Evolutionary conservation across 495 filamentous ascomycete species (phyloP), one percentile per base, ranked within the genome.

Genomic region (Neurospora sp.): DNA sequence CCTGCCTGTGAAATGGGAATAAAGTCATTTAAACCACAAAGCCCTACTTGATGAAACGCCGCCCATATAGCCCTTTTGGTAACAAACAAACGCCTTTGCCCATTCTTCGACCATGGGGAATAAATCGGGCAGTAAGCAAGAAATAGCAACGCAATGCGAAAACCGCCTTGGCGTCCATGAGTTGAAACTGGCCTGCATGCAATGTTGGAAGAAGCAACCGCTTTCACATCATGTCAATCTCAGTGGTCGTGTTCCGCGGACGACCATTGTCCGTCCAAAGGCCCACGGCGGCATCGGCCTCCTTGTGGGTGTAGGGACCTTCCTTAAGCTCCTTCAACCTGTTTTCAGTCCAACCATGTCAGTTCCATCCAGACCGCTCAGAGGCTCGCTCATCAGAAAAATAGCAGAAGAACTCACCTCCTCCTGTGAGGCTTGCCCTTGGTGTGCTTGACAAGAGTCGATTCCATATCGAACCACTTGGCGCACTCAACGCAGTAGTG

Each of bases 401-500:
- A 44, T 5, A 20, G 16, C 16, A 4, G 20, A 72, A 72, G 11
- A 41, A 84, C 86, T 75, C 78, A 97, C 95, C 92, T 91, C 85
- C 93, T 87, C 87, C 94, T 97, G 82, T 99, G 95, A 46, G 90
- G 91, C 84, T 97, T 99, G 73, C 95, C 94, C 83, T 92, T 93
- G 41, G 83, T 85, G 81, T 99, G 96, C 38, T 87, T 83, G 38
- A 89, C 86, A 74, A 97, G 84, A 77, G 91, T 96, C 77, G 89
- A 82, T 70, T 96, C 93, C 72, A 90, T 91, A 83, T 98, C 96
- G 81, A 95, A 98, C 91, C 92, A 98, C 84, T 97, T 98, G 46
- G 94, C 90, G 79, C 95, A 99, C 83, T 97, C 93, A n/a, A 92
- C 85, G 81, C 95, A 99, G 80, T 97, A 97, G 75, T 88, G 91